Evolutionary conservation across 1,284 basidiomycete genomes (phyloP).

Genomic region (Waitea zeae): DNA sequence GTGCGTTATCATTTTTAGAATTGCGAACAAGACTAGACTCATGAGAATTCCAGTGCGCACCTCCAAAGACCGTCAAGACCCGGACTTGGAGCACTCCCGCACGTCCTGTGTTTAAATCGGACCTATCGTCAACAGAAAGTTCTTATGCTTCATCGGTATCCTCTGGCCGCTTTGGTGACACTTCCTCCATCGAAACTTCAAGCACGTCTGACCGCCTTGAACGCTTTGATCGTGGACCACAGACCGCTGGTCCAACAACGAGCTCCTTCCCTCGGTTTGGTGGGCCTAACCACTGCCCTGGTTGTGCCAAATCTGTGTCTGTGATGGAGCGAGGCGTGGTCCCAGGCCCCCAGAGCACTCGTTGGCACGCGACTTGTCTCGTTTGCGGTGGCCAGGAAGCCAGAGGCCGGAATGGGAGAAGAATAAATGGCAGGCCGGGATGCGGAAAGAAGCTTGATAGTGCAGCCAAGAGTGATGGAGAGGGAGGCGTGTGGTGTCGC

Average conservation of each 20-base stretch:
- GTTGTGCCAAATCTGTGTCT: conserved; percentile 52
- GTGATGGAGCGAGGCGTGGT: conserved; percentile 72
- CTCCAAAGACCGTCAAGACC: conserved; percentile 27
- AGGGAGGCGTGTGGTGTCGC: conserved; percentile 64
- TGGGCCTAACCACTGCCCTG: conserved; percentile 43
- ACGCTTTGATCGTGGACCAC: no score
- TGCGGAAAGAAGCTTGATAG: conserved; percentile 71
- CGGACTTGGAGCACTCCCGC: no score
- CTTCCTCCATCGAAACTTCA: no score
- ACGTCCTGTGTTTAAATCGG: no score
- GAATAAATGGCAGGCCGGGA: conserved; percentile 42
- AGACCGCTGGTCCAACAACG: no score
- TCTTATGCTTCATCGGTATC: no score
- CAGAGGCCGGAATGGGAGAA: conserved; percentile 15
- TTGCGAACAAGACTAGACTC: conserved; percentile 7
- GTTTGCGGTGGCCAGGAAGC: conserved; percentile 56
- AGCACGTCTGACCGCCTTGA: no score
- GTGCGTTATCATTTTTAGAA: conserved; percentile 30
- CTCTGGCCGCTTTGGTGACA: no score
- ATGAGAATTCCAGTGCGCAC: no score
- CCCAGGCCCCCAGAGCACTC: conserved; percentile 59
- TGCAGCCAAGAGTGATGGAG: conserved; percentile 55
- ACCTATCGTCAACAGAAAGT: conserved; percentile 11
- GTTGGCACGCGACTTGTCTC: conserved; percentile 62
- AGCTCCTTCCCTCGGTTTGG: conserved; percentile 61